Conservation (phyloP, 371 early-diverging fungal genomes). For the Mortierella sp. region DNA sequence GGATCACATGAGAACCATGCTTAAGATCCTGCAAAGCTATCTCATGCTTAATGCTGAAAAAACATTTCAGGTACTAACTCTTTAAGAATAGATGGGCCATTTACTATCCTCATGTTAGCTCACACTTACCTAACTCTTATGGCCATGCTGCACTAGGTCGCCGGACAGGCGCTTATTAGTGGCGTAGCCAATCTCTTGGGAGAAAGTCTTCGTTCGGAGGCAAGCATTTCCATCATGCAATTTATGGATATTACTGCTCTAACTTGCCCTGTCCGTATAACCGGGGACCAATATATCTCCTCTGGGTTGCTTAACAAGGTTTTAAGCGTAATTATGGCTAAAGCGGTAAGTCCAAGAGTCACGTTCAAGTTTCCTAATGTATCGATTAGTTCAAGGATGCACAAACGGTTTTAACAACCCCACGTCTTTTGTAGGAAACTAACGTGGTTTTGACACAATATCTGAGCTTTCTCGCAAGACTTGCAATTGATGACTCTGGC, state of each 20-base stretch:
- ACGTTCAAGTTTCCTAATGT: too few species aligned
- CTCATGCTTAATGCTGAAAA: constrained; percentile 68
- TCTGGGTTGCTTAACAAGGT: constrained; percentile 68
- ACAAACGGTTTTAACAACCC: not conserved
- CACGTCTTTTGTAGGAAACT: constrained; percentile 57
- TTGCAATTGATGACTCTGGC: constrained; percentile 70
- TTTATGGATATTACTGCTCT: constrained; percentile 71
- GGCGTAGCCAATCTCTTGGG: constrained; percentile 69
- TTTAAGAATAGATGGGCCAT: not conserved
- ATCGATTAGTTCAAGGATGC: too few species aligned
- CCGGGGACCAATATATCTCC: constrained; percentile 64
- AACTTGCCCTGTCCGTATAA: constrained; percentile 63
- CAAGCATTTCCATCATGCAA: constrained; percentile 71
- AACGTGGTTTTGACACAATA: constrained; percentile 75
- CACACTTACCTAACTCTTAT: not conserved
- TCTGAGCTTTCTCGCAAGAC: constrained; percentile 72
- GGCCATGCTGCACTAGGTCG: constrained; percentile 40
- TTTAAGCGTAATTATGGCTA: constrained; percentile 65
- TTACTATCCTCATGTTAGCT: not conserved
- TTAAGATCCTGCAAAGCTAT: constrained; percentile 86
- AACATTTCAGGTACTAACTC: constrained; percentile 32
- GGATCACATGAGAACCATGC: constrained; percentile 77
- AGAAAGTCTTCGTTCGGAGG: constrained; percentile 68
- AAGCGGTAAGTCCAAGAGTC: constrained; percentile 58
- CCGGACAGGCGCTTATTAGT: constrained; percentile 62